Conservation (phyloP, 1,139 yeast genomes). For the Yamadazyma dushanensis region DNA sequence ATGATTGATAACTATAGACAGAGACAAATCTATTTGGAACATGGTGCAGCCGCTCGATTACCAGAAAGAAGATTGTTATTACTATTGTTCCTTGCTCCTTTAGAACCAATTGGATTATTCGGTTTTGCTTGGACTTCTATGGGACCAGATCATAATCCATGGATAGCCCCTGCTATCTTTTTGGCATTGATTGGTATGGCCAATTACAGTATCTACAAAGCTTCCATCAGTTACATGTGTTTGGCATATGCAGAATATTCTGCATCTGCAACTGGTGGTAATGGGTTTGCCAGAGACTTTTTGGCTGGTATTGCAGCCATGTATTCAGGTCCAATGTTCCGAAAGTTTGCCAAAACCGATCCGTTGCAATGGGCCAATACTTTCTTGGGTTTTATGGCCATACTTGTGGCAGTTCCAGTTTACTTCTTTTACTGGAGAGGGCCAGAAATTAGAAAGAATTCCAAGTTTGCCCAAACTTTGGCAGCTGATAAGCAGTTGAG, state of each 20-base stretch:
- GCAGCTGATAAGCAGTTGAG: conserved; percentile 25
- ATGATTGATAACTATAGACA: conserved; percentile 29
- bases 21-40: conserved; percentile 15
- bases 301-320: conserved; percentile 37
- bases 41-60: conserved; percentile 25
- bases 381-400: conserved; percentile 32
- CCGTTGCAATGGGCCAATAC: conserved; percentile 38
- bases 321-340: conserved; percentile 35
- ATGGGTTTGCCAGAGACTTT: conserved; percentile 40
- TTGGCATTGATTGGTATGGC: conserved; percentile 35
- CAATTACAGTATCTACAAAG: conserved; percentile 36
- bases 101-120: conserved; percentile 35
- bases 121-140: conserved; percentile 40
- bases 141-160: conserved; percentile 31
- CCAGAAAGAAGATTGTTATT: conserved; percentile 28
- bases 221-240: conserved; percentile 40
- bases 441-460: conserved; percentile 24
- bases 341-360: conserved; percentile 24
- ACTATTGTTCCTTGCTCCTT: conserved; percentile 27
- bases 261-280: conserved; percentile 43
- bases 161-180: conserved; percentile 40
- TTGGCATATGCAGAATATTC: conserved; percentile 42
- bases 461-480: conserved; percentile 30
- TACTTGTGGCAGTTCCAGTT: conserved; percentile 27
- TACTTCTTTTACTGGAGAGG: conserved; percentile 32